Conservation (phyloP, 306 rosid species). For the Begonia masoniana region DNA sequence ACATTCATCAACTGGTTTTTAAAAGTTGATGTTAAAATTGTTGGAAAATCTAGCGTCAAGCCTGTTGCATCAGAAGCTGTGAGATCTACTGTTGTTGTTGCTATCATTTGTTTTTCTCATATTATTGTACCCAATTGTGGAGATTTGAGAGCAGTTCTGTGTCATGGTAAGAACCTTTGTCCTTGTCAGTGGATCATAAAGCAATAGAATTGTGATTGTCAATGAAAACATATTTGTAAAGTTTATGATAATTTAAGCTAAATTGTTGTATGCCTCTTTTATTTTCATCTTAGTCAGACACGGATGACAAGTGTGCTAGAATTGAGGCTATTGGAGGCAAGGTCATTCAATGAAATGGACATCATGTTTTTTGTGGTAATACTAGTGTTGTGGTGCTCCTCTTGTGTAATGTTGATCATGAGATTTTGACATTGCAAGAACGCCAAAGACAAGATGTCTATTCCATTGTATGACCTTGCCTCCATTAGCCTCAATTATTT, state of each 20-base stretch:
- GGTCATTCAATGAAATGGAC: constrained; percentile 46
- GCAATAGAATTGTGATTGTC: constrained; percentile 12
- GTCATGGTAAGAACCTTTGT: constrained; percentile 40
- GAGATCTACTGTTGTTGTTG: constrained; percentile 43
- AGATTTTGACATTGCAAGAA: no score
- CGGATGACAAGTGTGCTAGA: constrained; percentile 36
- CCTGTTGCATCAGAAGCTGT: constrained; percentile 43
- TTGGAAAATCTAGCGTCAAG: constrained; percentile 23
- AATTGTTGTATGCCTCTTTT: background rate
- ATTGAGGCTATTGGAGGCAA: constrained; percentile 44
- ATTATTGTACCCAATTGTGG: constrained; percentile 40
- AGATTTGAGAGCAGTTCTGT: constrained; percentile 43
- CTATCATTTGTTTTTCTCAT: constrained; percentile 33
- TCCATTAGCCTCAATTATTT: no score
- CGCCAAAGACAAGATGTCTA: no score
- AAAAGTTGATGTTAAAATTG: constrained; percentile 39
- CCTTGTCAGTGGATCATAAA: constrained; percentile 47
- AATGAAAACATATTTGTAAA: background rate
- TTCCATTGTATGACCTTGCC: no score
- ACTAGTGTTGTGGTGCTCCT: no score
- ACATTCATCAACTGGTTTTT: constrained; percentile 3
- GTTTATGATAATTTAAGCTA: constrained; percentile 1
- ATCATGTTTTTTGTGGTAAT: no score
- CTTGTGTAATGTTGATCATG: no score
- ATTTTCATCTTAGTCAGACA: no score